Base-by-base conservation (phyloP, 371 early-diverging fungal genomes). In the Mortierella sp. region DNA sequence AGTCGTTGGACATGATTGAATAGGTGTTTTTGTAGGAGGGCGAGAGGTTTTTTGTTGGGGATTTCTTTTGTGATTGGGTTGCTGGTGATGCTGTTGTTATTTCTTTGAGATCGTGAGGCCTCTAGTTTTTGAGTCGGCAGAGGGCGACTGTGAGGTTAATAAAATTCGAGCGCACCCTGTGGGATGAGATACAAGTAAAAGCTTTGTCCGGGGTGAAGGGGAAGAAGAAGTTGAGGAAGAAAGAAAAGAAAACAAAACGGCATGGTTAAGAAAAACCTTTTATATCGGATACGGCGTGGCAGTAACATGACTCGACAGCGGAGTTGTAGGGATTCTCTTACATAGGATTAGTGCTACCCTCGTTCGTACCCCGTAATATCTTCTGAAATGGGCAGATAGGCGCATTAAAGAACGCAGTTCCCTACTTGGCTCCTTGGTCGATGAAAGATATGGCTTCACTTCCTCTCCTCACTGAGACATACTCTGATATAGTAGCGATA, bases 101-200 rank as follows among this genome's bases (percentile, higher is more conserved):
- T 38, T 38, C 42, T 55, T 34, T 72, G 19, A 42, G 68, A 68
- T 68, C 38, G 34, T 55, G 21, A 68, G 74, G 83, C 77, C 80
- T 80, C 78, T 83, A 68, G 42, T 74, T 80, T 63, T 83, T 60
- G 83, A 80, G 84, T 84, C 84, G 84, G 75, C 84, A 84, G 84
- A 84, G 84, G 65, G 84, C 84, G 81, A 84, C 84, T 84, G 52
- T 79, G 26, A 63, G 74, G 68, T 74, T 68, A 72, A 72, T 54
- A 50, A 63, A 72, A 28, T 6, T 21, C 72, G 52, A 70, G 47
- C 79, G 65, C 74, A 84, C 84, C 84, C 84, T 26, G 80, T 80
- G 84, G 84, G 84, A 76, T 78, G 79, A 76, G 79, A 84, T 80
- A 79, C 76, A 77, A 42, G 16, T 78, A 38, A 55, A 54, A 60